Evolutionary conservation across 352 stramenopile genomes (phyloP), one percentile per base, ranked within the genome.

Genomic region (Phytophthora tubulina): DNA sequence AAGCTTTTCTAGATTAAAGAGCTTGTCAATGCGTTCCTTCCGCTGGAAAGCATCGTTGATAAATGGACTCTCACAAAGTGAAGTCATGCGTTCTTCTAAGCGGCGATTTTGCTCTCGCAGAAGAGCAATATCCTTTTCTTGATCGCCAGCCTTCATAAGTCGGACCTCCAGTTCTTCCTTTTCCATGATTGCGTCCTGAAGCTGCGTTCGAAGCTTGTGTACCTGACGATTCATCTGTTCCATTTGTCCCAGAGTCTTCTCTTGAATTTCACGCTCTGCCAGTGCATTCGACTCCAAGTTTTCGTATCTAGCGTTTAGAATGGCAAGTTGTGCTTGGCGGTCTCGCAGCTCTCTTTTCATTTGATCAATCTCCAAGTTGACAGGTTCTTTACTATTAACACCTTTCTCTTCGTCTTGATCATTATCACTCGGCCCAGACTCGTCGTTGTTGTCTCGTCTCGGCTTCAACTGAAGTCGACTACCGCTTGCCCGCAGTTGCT

Each of bases 161-260:
- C 80, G 82, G 3, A 86, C 72, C 62, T 96, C 88, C 31, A 91
- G 21, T 4, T 89, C 75, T 57, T 97, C 87, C n/a, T 94, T 96
- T 30, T 94, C 92, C 32, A 94, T 73, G 8, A 79, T 67, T 7
- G 81, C 73, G 51, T 97, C 88, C 48, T 97, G 89, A 0, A 98
- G 55, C 56, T 96, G 84, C 10, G 75, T 89, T 3, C 93, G 84
- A 27, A 98, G 75, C 45, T 98, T 96, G 63, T 96, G 86, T 3
- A 98, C 86, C 64, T 97, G 90, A 13, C 90, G 82, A 67, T 98
- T 98, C 78, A 95, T 93, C 49, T 97, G 85, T 63, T 98, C 93
- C 67, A 97, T 89, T 75, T 96, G 86, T 10, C 82, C 75, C 14
- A 97, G 72, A 4, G 88, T 96, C 53, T 93, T 91, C 70, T 97